Evolutionary conservation across 352 stramenopile genomes (phyloP), one percentile per base, ranked within the genome.

Genomic region (Nothophytophthora sp.): DNA sequence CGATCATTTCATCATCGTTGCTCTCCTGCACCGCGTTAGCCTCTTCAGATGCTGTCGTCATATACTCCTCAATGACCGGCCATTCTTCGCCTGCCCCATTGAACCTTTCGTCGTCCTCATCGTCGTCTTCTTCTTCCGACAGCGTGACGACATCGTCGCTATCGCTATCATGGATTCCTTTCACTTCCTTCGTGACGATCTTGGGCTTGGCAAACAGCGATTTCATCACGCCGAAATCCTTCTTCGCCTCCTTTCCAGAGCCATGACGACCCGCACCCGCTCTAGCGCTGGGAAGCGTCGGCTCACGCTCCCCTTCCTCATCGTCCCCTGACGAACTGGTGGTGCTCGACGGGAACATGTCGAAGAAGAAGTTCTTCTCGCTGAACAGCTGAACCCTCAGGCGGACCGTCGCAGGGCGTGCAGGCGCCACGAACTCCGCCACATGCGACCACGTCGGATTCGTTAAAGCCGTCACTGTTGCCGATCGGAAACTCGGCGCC

Each of bases 281-380:
- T n/a, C n/a, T n/a, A n/a, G n/a, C n/a, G n/a, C n/a, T n/a, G n/a
- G n/a, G n/a, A n/a, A n/a, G n/a, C 12, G 15, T 25, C 16, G 33
- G 36, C 5, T 44, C 30, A 6, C 18, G 27, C 12, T n/a, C 32
- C 5, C 16, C 39, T 15, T 23, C 24, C 11, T 50, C 58, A 32
- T 59, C 53, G 8, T 66, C 50, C 4, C 53, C 35, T 5, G 42
- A 53, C 18, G 47, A 44, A 32, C 28, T 57, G 25, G n/a, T n/a
- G n/a, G 19, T 60, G 23, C 50, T 66, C 23, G 53, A 60, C 16
- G 80, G 78, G 40, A 92, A 92, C 82, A 92, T 92, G 59, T 92
- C 82, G 50, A 92, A 92, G 56, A 90, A 91, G 48, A 90, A 90
- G 27, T 80, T 86, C 41, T 88, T 88, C 53, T 87, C 77, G 40